A percentile compares a stretch with the other conserved stretches of the same genome.
phyloP scores from a whole-genome alignment of 1,139 yeast species.

The Kodamaea anthophila region DNA sequence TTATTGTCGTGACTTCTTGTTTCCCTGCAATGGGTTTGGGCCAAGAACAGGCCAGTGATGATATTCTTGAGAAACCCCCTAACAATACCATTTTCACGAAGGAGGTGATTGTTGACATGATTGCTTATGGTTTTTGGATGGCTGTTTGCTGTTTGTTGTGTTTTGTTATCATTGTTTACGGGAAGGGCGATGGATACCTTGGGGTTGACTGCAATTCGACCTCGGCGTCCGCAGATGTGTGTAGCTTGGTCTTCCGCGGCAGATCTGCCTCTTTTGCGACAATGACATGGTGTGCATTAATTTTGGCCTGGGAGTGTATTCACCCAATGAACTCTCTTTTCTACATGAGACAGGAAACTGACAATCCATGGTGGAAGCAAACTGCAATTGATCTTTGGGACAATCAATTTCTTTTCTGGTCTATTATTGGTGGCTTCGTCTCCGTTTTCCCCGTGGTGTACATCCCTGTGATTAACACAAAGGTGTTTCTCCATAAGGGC shows the following conservation, averaged over 20 bases:
- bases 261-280: slow-evolving; percentile 22
- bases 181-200: slow-evolving; percentile 26
- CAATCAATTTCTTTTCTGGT: slow-evolving; percentile 23
- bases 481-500: slow-evolving; percentile 21
- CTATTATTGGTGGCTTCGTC: slow-evolving; percentile 19
- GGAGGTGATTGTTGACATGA: slow-evolving; percentile 29
- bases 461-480: slow-evolving; percentile 24
- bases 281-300: slow-evolving; percentile 27
- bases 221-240: slow-evolving; percentile 10
- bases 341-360: slow-evolving; percentile 22
- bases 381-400: slow-evolving; percentile 19
- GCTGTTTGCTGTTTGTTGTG: slow-evolving; percentile 28
- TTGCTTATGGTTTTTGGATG: slow-evolving; percentile 33
- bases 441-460: slow-evolving; percentile 24
- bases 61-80: slow-evolving; percentile 26
- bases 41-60: slow-evolving; percentile 28
- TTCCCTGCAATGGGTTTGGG: slow-evolving; percentile 39
- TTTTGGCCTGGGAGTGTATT: slow-evolving; percentile 25
- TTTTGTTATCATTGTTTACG: slow-evolving; percentile 27
- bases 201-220: slow-evolving; percentile 24
- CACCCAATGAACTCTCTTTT: slow-evolving; percentile 21
- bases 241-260: slow-evolving; percentile 21
- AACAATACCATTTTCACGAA: slow-evolving; percentile 26
- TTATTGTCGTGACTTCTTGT: slow-evolving; percentile 32
- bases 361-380: slow-evolving; percentile 22